Evolutionary conservation across 1,284 basidiomycete genomes (phyloP).

Genomic region (Wallemia hederae): DNA sequence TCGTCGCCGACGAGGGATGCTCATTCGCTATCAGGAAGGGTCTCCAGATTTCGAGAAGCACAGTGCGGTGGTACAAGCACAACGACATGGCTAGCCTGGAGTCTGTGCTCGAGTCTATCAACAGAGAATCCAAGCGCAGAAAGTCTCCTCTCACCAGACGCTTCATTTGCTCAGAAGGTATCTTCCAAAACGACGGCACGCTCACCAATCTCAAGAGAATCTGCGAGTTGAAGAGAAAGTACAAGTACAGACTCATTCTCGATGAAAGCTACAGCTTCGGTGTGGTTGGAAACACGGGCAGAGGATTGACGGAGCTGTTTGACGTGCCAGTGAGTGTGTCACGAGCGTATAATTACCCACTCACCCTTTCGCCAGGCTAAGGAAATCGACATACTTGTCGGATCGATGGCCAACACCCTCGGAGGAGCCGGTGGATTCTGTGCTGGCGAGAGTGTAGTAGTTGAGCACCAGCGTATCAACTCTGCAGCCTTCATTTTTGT

Average conservation of each 20-base stretch:
- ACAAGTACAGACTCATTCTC: slow-evolving; percentile 82
- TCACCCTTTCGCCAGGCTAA: slow-evolving; percentile 13
- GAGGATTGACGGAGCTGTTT: slow-evolving; percentile 77
- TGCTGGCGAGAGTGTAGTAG: slow-evolving; percentile 53
- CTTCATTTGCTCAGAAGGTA: slow-evolving; percentile 90
- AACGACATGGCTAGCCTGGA: slow-evolving; percentile 77
- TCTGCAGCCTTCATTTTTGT: slow-evolving; percentile 71
- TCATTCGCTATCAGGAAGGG: slow-evolving; percentile 93
- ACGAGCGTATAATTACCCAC: neutral
- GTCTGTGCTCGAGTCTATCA: slow-evolving; percentile 49
- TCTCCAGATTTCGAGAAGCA: slow-evolving; percentile 79
- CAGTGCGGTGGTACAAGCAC: slow-evolving; percentile 84
- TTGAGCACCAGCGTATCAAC: slow-evolving; percentile 87
- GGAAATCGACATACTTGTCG: slow-evolving; percentile 28
- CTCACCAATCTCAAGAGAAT: slow-evolving; percentile 40
- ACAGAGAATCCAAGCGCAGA: slow-evolving; percentile 63
- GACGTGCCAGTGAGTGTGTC: slow-evolving; percentile 41
- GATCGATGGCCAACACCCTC: slow-evolving; percentile 61
- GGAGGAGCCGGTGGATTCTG: slow-evolving; percentile 80
- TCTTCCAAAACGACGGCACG: slow-evolving; percentile 80
- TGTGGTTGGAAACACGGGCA: slow-evolving; percentile 66
- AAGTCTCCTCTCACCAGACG: slow-evolving; percentile 52
- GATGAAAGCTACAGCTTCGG: slow-evolving; percentile 89
- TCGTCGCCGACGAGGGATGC: slow-evolving; percentile 82
- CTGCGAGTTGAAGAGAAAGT: slow-evolving; percentile 68